phyloP scores from a whole-genome alignment of 495 filamentous ascomycete genomes.

The Parachaetomium inaequale region DNA sequence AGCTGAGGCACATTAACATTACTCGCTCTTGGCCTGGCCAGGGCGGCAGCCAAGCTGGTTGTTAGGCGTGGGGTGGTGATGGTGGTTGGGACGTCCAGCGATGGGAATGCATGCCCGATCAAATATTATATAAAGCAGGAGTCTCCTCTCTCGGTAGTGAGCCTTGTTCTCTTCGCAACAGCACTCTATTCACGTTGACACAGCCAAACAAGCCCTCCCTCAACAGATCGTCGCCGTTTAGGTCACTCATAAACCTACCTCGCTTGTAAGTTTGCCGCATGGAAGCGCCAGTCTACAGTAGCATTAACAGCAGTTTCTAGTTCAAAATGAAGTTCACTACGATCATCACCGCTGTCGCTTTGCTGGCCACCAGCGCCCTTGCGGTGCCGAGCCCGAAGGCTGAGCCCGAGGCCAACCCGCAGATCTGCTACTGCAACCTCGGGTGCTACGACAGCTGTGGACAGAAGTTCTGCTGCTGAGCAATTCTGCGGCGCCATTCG shows the following conservation, averaged over 20 bases:
- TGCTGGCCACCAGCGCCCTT: background rate
- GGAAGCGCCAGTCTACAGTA: too few species aligned
- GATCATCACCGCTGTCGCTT: background rate
- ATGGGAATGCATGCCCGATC: background rate
- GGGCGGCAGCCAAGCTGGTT: too few species aligned
- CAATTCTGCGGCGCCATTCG: too few species aligned
- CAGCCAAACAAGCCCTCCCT: background rate
- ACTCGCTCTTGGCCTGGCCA: too few species aligned
- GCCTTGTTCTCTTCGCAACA: background rate
- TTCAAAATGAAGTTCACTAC: background rate
- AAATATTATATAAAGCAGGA: background rate
- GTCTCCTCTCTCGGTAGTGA: background rate
- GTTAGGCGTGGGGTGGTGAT: background rate
- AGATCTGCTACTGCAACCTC: slow-evolving; percentile 1
- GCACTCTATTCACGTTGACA: background rate
- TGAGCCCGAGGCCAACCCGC: background rate
- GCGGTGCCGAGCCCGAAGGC: background rate
- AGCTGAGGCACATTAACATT: too few species aligned
- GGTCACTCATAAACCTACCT: background rate
- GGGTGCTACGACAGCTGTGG: background rate
- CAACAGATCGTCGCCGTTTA: background rate
- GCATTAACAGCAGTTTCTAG: background rate
- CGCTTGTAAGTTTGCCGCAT: background rate
- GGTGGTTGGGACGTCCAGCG: background rate
- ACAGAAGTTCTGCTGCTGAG: background rate